Base-by-base conservation (phyloP, 192 early-diverging fungal species). In the Backusella luteola region DNA sequence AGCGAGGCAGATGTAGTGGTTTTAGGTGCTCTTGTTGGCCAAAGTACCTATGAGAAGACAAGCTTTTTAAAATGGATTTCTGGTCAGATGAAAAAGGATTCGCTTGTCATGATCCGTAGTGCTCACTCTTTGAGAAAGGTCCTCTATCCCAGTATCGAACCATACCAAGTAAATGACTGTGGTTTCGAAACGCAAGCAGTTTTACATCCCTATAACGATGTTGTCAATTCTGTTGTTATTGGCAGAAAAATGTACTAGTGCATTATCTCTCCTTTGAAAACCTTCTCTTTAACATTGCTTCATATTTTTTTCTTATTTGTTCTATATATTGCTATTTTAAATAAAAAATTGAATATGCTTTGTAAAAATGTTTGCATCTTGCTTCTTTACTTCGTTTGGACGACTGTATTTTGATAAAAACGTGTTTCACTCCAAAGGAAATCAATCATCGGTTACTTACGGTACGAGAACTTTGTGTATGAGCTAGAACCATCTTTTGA, bases 191-290 rank as follows among this genome's bases (percentile, higher is more conserved):
- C 71, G 4, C 42, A 74, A 23, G 32, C 69, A 2, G 76, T 69
- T 7, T 11, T 77, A 6, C 76, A 81, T 71, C 80, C 80, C 3
- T 72, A 77, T 52, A 71, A 81, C 59, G 71, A 77, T 26, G 66
- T 81, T 36, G 80, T 81, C 2, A 81, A 81, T 23, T 81, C 80
- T 14, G 38, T 81, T 5, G 36, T 81, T 12, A 69, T 81, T 8
- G 80, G 66, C 23, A 81, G 52, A 81, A 69, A 69, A n/a, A 19
- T 49, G 46, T 49, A 49, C 1, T 49, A n/a, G 6, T 49, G 17
- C 11, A 39, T 11, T 39, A 39, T 39, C 38, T 39, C 38, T 39
- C 38, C 38, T 14, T 44, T 44, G 5, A 42, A 42, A 42, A 42
- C 8, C 36, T 42, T 42, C 12, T 14, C 42, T 49, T 49, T 49